phyloP scores from a whole-genome alignment of 2,329 filamentous ascomycete genomes.

The Knufia petricola region DNA sequence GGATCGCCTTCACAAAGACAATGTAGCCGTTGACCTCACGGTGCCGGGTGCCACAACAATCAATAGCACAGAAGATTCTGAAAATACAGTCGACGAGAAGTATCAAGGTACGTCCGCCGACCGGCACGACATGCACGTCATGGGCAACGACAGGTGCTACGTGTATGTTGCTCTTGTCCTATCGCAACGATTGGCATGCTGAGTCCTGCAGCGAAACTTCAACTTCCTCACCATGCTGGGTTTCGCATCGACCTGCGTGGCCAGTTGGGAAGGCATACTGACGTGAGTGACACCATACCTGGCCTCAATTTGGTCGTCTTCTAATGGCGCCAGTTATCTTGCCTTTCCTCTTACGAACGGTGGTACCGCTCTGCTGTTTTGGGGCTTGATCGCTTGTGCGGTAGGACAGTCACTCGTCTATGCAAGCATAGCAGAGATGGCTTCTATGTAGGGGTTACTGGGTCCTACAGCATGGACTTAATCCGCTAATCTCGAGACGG shows the following conservation, averaged over 20 bases:
- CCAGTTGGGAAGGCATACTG: background rate
- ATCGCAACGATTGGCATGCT: background rate
- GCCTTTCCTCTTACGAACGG: constrained; percentile 33
- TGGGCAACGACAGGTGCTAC: constrained; percentile 16
- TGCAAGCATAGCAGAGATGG: constrained; percentile 42
- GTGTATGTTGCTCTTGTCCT: background rate
- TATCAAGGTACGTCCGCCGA: constrained; percentile 26
- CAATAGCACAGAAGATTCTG: no score
- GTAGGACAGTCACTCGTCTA: constrained; percentile 35
- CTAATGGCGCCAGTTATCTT: constrained; percentile 9
- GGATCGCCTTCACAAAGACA: no score
- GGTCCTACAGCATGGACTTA: background rate
- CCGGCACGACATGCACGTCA: constrained; percentile 28
- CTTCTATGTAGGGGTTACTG: constrained; percentile 31
- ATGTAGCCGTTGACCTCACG: no score
- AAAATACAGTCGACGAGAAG: no score
- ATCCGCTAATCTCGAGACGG: constrained; percentile 4
- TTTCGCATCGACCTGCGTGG: background rate
- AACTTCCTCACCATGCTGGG: background rate
- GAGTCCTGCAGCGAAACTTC: background rate
- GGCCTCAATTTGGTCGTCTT: background rate
- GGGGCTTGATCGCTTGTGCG: constrained; percentile 41
- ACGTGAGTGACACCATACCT: background rate
- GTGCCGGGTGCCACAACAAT: no score
- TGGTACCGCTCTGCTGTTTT: constrained; percentile 43